Evolutionary conservation across 768 basidiomycete species (phyloP).

Genomic region (Pleurotus giganteus): DNA sequence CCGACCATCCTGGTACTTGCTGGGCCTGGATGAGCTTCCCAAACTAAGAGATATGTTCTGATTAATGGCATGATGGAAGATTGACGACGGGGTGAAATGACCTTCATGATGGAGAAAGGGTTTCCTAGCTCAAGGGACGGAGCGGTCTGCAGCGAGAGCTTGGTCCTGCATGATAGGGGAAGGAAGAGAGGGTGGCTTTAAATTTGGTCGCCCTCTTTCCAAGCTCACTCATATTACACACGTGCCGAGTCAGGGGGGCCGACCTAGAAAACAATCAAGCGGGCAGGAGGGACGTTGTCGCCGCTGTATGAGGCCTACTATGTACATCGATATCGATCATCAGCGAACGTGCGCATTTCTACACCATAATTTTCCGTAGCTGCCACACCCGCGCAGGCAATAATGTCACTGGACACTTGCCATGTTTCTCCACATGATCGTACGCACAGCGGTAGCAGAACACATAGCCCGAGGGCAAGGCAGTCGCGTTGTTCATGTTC

Average conservation of each 20-base stretch:
- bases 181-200: slow-evolving; percentile 6
- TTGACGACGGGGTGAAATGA: slow-evolving; percentile 12
- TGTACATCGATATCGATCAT: slow-evolving; percentile 22
- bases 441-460: slow-evolving; percentile 93
- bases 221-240: slow-evolving; percentile 17
- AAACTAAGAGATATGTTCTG: slow-evolving; percentile 57
- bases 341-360: slow-evolving; percentile 49
- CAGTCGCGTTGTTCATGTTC: slow-evolving; percentile 80
- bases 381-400: slow-evolving; percentile 75
- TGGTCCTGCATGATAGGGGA: slow-evolving; percentile 1
- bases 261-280: neutral
- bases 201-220: neutral
- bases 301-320: slow-evolving; percentile 9
- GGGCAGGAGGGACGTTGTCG: slow-evolving; percentile 3
- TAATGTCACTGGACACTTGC: slow-evolving; percentile 86
- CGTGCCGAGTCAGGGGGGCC: slow-evolving; percentile 18
- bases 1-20: slow-evolving; percentile 96
- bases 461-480: slow-evolving; percentile 89
- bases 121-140: neutral
- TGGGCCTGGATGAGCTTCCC: slow-evolving; percentile 97
- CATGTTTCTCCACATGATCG: slow-evolving; percentile 74
- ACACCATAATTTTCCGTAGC: slow-evolving; percentile 83
- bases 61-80: neutral
- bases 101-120: slow-evolving; percentile 30
- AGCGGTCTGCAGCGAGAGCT: neutral